A percentile compares a stretch with the other conserved stretches of the same genome.
phyloP scores from a whole-genome alignment of 1,284 basidiomycete genomes.

The Moesziomyces aphidis region DNA sequence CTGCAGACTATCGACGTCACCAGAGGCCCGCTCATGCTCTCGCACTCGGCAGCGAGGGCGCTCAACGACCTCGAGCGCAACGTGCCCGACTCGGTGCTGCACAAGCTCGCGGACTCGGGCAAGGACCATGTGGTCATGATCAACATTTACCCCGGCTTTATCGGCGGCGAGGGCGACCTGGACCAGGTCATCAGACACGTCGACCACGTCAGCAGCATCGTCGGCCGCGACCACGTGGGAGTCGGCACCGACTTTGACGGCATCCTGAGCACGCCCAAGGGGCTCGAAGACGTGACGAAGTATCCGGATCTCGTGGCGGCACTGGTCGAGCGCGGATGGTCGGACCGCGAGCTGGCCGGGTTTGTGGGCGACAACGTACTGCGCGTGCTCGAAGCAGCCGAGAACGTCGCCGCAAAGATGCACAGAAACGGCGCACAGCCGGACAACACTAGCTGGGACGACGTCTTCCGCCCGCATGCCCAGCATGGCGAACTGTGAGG shows the following conservation, averaged over 20 bases:
- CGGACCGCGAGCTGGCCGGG: constrained; percentile 31
- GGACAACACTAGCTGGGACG: constrained; percentile 39
- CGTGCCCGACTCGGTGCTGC: constrained; percentile 36
- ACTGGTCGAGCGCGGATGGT: constrained; percentile 34
- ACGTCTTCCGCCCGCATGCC: constrained; percentile 17
- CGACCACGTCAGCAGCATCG: constrained; percentile 27
- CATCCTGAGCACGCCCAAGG: constrained; percentile 27
- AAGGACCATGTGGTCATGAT: constrained; percentile 49
- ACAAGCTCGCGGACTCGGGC: constrained; percentile 11
- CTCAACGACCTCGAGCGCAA: constrained; percentile 31
- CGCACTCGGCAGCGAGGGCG: constrained; percentile 33
- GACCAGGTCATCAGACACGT: constrained; percentile 34
- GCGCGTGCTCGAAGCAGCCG: constrained; percentile 31
- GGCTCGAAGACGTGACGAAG: constrained; percentile 36
- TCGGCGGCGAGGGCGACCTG: constrained; percentile 42
- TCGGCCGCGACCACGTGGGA: constrained; percentile 38
- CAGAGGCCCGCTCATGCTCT: constrained; percentile 44
- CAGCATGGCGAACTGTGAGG: constrained; percentile 12
- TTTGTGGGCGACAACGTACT: constrained; percentile 46
- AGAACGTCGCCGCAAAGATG: constrained; percentile 27
- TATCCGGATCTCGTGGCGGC: constrained; percentile 37
- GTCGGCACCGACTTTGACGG: constrained; percentile 52
- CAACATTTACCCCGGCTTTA: constrained; percentile 48
- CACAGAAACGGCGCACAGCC: constrained; percentile 21
- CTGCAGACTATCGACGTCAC: constrained; percentile 33